Base-by-base conservation (phyloP, 1,284 basidiomycete genomes). In the Heterobasidion occidentale region DNA sequence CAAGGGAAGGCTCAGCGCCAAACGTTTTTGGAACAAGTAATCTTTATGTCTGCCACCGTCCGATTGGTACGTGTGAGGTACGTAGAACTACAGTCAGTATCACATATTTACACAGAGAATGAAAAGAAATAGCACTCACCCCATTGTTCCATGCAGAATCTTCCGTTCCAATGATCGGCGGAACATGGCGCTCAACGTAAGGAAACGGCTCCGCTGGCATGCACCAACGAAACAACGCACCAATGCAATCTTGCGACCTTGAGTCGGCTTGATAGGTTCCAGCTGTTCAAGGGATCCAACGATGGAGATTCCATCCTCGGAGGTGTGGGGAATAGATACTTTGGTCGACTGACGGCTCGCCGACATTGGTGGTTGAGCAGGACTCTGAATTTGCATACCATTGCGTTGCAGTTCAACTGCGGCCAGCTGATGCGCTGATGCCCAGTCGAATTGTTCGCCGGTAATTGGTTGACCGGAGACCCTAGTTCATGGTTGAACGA, bases 71-170 rank as follows among this genome's bases (percentile, higher is more conserved):
- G 27, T 4, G 27, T 5, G 27, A 6, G 27, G 27, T 45, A 58
- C 20, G 56, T 51, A 15, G 42, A 20, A 49, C 19, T 34, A 38
- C 1, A 3, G 36, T 38, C 27, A 27, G 27, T 27, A 27, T 12
- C 46, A 38, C 27, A 34, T 27, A 19, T 2, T 19, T 19, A 27
- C 27, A 27, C 27, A 27, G 15, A 38, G 34, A 34, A 17, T 42
- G 38, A 34, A 36, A 48, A 36, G n/a, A 36, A 42, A 33, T 42
- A 27, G 27, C 38, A 64, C 75, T 69, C 64, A 87, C 88, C 88
- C 88, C 77, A 88, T 77, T n/a, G 80, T 75, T 46, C 88, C 88
- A 67, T 90, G 88, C 9, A 90, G 69, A 60, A 90, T 85, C 88
- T 90, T 19, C 50, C 14, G 33, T 58, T 61, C 46, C 27, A 27